Evolutionary conservation across 2,329 filamentous ascomycete genomes (phyloP), one percentile per base, ranked within the genome.

Genomic region (Aspergillus sp.): DNA sequence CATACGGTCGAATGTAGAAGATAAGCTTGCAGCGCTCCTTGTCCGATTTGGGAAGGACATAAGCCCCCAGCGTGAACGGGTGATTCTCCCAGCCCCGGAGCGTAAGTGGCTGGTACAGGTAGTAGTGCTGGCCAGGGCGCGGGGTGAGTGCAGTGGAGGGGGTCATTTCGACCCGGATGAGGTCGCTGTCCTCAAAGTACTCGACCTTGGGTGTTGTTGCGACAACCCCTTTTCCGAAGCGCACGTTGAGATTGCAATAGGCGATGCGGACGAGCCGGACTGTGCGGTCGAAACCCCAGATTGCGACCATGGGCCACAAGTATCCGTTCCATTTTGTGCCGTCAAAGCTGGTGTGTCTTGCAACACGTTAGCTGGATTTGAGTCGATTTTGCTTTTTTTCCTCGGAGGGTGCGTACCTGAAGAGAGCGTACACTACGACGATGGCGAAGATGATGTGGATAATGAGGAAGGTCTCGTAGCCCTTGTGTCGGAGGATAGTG

Each of bases 231-330:
- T 11, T 17, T 17, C 54, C 43, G 23, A 50, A 31, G 2, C 25
- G 22, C 15, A 76, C 60, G 50, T 69, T 68, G n/a, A 78, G 56
- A 50, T 80, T 79, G 68, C 79, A 81, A 59, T 74, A 75, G n/a
- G 77, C 57, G 15, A 81, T 55, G 31, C 80, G 76, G 6, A 47
- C 22, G 43, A 57, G 41, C 31, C 61, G 61, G 2, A 60, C 4
- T 5, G 19, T 8, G n/a, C 82, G 75, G 54, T 85, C 82, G 28
- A 82, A 74, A 11, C 71, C 30, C 83, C 82, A 85, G 31, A 84
- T 73, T 3, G 71, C 72, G 8, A 82, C 76, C 38, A 78, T 76
- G 4, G 80, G 77, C 76, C 81, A 84, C 23, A 83, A 76, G 62
- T 81, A 84, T 19, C 70, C 70, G 59, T 82, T 76, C 66, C 79